Evolutionary conservation across 768 basidiomycete species (phyloP).

Genomic region (Trametopsis cervina): DNA sequence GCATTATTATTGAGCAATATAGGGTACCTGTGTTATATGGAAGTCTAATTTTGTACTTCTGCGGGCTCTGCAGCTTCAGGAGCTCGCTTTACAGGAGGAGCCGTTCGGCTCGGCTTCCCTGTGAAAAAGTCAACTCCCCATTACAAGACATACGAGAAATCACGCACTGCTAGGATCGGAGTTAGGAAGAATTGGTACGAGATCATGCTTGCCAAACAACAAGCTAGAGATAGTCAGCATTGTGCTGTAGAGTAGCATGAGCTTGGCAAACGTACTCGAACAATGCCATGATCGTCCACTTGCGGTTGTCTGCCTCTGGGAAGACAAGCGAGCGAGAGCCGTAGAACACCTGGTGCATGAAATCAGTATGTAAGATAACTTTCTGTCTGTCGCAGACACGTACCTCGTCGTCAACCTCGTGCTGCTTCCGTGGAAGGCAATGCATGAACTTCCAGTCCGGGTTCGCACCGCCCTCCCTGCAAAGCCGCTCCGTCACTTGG

Average conservation of each 20-base stretch:
- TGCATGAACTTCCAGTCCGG: slow-evolving; percentile 93
- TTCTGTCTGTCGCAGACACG: slow-evolving; percentile 3
- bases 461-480: slow-evolving; percentile 73
- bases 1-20: too few relatives aligned
- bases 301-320: slow-evolving; percentile 92
- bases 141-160: too few relatives aligned
- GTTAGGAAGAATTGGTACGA: too few relatives aligned
- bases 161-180: too few relatives aligned
- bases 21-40: too few relatives aligned
- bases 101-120: too few relatives aligned
- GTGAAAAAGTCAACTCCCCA: too few relatives aligned
- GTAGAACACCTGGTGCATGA: slow-evolving; percentile 65
- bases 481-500: slow-evolving; percentile 88
- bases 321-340: slow-evolving; percentile 88
- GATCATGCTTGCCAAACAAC: slow-evolving; percentile 28
- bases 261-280: slow-evolving; percentile 62
- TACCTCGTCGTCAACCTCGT: slow-evolving; percentile 96
- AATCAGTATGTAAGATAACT: slow-evolving; percentile 2
- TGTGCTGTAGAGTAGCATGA: slow-evolving; percentile 5
- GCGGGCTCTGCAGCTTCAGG: too few relatives aligned
- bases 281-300: slow-evolving; percentile 91
- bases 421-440: slow-evolving; percentile 85
- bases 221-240: slow-evolving; percentile 25
- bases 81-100: too few relatives aligned
- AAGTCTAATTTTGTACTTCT: too few relatives aligned